Evolutionary conservation across 768 basidiomycete species (phyloP), one percentile per base, ranked within the genome.

Genomic region (Russula dissimulans): DNA sequence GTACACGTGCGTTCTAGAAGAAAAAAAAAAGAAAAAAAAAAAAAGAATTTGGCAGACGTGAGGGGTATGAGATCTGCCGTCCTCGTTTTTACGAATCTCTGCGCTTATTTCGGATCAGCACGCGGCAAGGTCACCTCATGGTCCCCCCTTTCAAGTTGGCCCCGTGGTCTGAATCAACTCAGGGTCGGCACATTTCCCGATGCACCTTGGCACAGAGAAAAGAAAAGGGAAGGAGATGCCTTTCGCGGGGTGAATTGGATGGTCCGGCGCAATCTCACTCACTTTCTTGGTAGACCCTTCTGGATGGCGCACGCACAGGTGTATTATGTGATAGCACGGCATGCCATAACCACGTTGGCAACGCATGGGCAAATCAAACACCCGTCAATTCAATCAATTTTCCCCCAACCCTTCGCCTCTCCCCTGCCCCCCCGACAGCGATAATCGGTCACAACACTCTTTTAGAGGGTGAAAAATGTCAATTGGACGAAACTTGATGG

Each of bases 311-410:
- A 38, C 12, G 1, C 36, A 38, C 12, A 12, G 3, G 36, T 12
- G 22, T 26, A 26, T 26, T 26, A 26, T 26, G 22, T 26, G 22
- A 26, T 26, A 1, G 22, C 22, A 26, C 22, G 22, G 22, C 22
- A 49, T 55, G 45, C 38, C 48, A 9, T 17, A 31, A 32, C 47
- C 56, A 57, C 56, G 49, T 52, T 56, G 59, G 12, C 47, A 17
- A 15, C 0, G 43, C 50, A 18, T 58, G 57, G 42, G 42, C 8
- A 29, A n/a, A n/a, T n/a, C 7, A 32, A 10, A 31, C 17, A 34
- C 15, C 29, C 3, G 17, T 48, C 45, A 17, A 22, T 41, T 26
- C 45, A 14, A 34, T n/a, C 41, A 32, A 14, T 12, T 54, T 32
- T 5, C 32, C 7, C n/a, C n/a, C 39, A 9, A 8, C 43, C 39